Evolutionary conservation across 2,329 filamentous ascomycete genomes (phyloP).

Genomic region (Xylaria sp.): DNA sequence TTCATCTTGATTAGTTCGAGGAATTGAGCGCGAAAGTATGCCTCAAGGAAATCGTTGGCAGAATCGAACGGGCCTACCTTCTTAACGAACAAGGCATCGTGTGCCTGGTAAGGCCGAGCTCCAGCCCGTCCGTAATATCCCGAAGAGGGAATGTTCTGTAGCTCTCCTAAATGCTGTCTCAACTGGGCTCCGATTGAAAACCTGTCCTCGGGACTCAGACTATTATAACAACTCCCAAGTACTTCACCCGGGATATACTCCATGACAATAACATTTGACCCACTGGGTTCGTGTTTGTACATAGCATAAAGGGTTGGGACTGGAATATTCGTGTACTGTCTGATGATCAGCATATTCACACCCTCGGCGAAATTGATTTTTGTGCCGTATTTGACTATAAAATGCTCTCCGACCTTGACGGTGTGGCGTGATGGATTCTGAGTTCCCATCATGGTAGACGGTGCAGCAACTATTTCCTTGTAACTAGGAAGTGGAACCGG

Average conservation of each 20-base stretch:
- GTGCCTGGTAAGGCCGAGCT: background rate
- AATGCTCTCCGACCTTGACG: background rate
- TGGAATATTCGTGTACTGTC: background rate
- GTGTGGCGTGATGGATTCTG: background rate
- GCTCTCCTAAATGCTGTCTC: background rate
- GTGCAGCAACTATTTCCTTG: background rate
- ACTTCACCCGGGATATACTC: background rate
- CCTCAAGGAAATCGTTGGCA: background rate
- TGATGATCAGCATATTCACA: background rate
- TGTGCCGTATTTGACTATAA: slow-evolving; percentile 6
- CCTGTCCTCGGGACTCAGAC: background rate
- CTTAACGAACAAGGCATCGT: background rate
- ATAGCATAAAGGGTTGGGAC: slow-evolving; percentile 1
- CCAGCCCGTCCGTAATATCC: background rate
- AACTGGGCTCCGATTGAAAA: background rate
- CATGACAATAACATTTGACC: slow-evolving; percentile 7
- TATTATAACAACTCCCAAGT: background rate
- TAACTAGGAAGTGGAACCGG: slow-evolving; percentile 7
- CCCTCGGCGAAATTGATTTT: slow-evolving; percentile 1
- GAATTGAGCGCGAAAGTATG: background rate
- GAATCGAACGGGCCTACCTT: background rate
- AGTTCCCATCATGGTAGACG: background rate
- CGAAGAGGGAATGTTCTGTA: background rate
- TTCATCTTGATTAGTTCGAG: too few species aligned
- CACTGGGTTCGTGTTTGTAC: slow-evolving; percentile 9